A percentile compares a stretch with the other conserved stretches of the same genome.
These are phyloP conservation scores for Venturia oleaginea DNA, from an alignment of 2,329 filamentous ascomycete genomes.

Conservation along the genomic window DNA sequence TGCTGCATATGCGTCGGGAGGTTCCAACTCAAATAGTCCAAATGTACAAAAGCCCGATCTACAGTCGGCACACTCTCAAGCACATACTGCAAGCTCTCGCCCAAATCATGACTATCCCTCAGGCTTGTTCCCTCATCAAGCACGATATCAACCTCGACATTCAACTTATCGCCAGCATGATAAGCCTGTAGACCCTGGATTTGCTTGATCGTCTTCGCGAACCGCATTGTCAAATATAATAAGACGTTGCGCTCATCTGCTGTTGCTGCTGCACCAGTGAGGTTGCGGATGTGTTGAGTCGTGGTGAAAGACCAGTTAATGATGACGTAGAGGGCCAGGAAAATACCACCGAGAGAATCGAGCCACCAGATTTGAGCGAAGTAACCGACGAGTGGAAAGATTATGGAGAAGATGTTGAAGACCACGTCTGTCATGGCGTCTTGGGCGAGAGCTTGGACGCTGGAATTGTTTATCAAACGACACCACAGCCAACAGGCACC, in stretches of 20 bases:
- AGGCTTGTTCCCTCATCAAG: slow-evolving; percentile 66
- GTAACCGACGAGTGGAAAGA: slow-evolving; percentile 74
- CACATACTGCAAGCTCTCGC: slow-evolving; percentile 72
- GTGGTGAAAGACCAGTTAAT: slow-evolving; percentile 69
- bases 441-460: slow-evolving; percentile 68
- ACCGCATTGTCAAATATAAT: slow-evolving; percentile 87
- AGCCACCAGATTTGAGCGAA: slow-evolving; percentile 76
- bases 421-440: slow-evolving; percentile 68
- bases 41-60: slow-evolving; percentile 44
- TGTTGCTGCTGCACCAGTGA: slow-evolving; percentile 69
- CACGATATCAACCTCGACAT: slow-evolving; percentile 76
- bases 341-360: slow-evolving; percentile 66
- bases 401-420: slow-evolving; percentile 82
- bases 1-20: slow-evolving; percentile 43
- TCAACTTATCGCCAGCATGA: slow-evolving; percentile 76
- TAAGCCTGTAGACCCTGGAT: slow-evolving; percentile 82
- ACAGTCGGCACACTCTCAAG: slow-evolving; percentile 76
- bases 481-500: slow-evolving; percentile 80
- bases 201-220: slow-evolving; percentile 76
- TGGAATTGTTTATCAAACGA: slow-evolving; percentile 74
- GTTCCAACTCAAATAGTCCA: slow-evolving; percentile 43
- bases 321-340: slow-evolving; percentile 73
- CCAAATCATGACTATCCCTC: slow-evolving; percentile 72
- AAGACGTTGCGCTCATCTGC: slow-evolving; percentile 75
- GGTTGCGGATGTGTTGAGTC: slow-evolving; percentile 66